Conservation (phyloP, 1,284 basidiomycete genomes). For the Coniophora puteana region DNA sequence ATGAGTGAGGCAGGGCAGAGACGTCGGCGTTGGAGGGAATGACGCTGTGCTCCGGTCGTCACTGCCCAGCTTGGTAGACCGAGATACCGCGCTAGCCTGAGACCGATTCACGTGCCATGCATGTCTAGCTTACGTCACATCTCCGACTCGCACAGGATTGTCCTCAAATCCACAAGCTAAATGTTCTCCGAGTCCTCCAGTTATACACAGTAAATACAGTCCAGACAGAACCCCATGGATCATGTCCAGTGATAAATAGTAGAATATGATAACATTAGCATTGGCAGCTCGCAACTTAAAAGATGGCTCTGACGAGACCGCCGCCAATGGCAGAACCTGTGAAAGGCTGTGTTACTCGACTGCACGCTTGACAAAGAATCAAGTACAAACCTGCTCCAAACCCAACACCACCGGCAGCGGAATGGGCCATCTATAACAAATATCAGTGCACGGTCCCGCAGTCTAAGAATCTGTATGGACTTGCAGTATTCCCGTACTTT, state of each 20-base stretch:
- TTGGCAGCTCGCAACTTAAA: slow-evolving; percentile 32
- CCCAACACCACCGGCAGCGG: slow-evolving; percentile 68
- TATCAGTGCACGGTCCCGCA: slow-evolving; percentile 19
- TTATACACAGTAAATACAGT: too few species aligned
- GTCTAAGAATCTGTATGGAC: slow-evolving; percentile 2
- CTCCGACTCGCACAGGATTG: background rate
- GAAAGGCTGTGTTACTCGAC: slow-evolving; percentile 3
- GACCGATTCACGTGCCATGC: slow-evolving; percentile 18
- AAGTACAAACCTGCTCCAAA: slow-evolving; percentile 54
- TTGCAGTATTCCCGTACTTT: slow-evolving; percentile 53
- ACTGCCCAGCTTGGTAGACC: too few species aligned
- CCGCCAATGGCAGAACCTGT: slow-evolving; percentile 50
- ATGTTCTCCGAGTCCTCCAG: too few species aligned
- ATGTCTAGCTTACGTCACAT: slow-evolving; percentile 20
- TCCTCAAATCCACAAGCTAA: too few species aligned
- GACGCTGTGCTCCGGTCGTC: too few species aligned
- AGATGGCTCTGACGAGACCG: slow-evolving; percentile 35
- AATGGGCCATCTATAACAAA: slow-evolving; percentile 50
- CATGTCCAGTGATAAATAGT: too few species aligned
- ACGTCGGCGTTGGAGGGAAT: too few species aligned
- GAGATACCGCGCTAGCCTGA: slow-evolving; percentile 9
- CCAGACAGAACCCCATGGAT: too few species aligned
- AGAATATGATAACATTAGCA: too few species aligned
- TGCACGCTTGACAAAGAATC: background rate
- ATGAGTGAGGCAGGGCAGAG: slow-evolving; percentile 9